phyloP scores from a whole-genome alignment of 306 rosid genomes.

The Casuarina equisetifolia region DNA sequence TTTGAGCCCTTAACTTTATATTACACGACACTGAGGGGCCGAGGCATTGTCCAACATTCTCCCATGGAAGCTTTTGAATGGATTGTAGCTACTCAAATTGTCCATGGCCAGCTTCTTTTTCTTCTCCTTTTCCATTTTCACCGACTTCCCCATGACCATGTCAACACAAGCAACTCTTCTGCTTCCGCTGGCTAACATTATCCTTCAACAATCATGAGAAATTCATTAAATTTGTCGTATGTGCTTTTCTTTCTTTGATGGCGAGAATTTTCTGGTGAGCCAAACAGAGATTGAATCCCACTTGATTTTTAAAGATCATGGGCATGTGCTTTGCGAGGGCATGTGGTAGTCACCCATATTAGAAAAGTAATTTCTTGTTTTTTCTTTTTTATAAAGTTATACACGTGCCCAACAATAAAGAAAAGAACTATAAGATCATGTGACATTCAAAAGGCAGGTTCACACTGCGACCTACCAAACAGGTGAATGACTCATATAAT shows the following conservation, averaged over 20 bases:
- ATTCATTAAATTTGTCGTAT: no score
- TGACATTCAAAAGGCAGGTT: not conserved
- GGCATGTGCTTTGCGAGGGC: not conserved
- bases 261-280: no score
- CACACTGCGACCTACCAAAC: not conserved
- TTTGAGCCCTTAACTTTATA: not conserved
- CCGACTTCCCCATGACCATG: no score
- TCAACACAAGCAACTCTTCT: no score
- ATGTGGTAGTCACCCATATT: not conserved
- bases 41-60: not conserved
- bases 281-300: no score
- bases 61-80: not conserved
- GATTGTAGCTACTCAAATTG: no score
- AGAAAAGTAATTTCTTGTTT: not conserved
- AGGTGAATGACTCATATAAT: constrained; percentile 6
- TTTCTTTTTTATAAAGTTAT: not conserved
- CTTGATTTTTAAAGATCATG: not conserved
- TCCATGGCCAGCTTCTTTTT: no score
- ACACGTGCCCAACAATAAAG: not conserved
- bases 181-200: no score
- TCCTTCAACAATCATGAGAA: no score
- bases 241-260: no score
- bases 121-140: no score
- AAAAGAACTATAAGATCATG: not conserved
- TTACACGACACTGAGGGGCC: not conserved